These are phyloP conservation scores for Agrocybe pediades DNA, from an alignment of 768 basidiomycete species.

Conservation along the genomic window DNA sequence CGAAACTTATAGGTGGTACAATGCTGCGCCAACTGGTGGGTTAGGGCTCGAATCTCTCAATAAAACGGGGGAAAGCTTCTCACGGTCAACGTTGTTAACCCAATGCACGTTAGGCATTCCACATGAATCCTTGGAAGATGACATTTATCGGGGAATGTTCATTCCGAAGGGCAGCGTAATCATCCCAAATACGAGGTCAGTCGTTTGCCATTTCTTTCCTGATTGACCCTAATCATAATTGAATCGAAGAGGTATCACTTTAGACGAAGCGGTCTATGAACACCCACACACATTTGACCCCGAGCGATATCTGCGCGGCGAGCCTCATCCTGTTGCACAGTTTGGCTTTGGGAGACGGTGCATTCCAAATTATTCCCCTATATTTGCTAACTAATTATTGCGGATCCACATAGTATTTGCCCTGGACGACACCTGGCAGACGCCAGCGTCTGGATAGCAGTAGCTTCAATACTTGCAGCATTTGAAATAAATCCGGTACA, in stretches of 20 bases:
- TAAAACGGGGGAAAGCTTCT: no score
- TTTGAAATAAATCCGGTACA: conserved; percentile 24
- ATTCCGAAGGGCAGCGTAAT: conserved; percentile 34
- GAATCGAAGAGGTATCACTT: conserved; percentile 26
- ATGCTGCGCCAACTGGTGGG: conserved; percentile 18
- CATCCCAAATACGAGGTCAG: conserved; percentile 25
- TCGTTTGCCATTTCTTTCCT: neutral
- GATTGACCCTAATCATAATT: neutral
- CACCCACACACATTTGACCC: conserved; percentile 27
- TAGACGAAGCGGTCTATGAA: conserved; percentile 23
- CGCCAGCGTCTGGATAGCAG: conserved; percentile 35
- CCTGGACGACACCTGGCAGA: conserved; percentile 45
- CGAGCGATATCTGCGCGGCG: conserved; percentile 26
- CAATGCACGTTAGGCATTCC: no score
- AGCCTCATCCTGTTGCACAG: conserved; percentile 21
- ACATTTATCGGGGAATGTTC: conserved; percentile 12
- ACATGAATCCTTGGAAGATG: no score
- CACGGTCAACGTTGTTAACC: no score
- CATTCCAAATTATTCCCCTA: neutral
- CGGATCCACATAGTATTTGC: conserved; percentile 24
- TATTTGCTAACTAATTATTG: neutral
- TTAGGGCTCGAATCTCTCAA: no score
- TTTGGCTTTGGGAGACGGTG: conserved; percentile 32
- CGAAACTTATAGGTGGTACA: conserved; percentile 24
- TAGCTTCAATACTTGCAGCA: conserved; percentile 27